Percentiles rank a stretch among this genome's conserved stretches.
These are phyloP conservation scores for Hydrangea macrophylla DNA, from an alignment of 148 eudicot genomes.

Conservation along the genomic window DNA sequence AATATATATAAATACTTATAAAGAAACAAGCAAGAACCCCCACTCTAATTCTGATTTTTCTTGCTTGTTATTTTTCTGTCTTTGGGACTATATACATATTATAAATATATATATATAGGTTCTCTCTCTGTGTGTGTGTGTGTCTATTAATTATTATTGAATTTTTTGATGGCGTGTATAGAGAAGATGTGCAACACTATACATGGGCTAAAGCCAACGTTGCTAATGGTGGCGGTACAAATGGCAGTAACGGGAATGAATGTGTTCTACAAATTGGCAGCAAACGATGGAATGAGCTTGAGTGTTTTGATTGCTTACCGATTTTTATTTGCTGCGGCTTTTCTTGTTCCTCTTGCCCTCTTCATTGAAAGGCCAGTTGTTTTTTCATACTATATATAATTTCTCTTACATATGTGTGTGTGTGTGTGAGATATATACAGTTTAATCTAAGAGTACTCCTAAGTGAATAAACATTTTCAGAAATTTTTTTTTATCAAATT, in stretches of 20 bases:
- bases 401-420: neutral
- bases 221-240: constrained; percentile 43
- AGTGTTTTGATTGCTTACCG: constrained; percentile 49
- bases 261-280: constrained; percentile 46
- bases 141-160: neutral
- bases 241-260: constrained; percentile 32
- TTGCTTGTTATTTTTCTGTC: neutral
- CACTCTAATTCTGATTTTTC: neutral
- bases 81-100: neutral
- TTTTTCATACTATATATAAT: neutral
- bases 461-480: neutral
- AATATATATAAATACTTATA: no score
- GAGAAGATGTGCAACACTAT: constrained; percentile 16
- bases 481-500: no score
- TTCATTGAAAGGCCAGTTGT: constrained; percentile 43
- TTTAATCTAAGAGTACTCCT: neutral
- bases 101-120: neutral
- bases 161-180: neutral
- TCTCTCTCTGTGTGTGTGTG: neutral
- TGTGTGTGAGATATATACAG: neutral
- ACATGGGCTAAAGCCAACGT: constrained; percentile 33
- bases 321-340: constrained; percentile 41
- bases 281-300: constrained; percentile 38
- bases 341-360: constrained; percentile 44
- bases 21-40: neutral